These are phyloP conservation scores for Holtermanniella nyarrowii DNA, from an alignment of 768 basidiomycete genomes.

Conservation along the genomic window DNA sequence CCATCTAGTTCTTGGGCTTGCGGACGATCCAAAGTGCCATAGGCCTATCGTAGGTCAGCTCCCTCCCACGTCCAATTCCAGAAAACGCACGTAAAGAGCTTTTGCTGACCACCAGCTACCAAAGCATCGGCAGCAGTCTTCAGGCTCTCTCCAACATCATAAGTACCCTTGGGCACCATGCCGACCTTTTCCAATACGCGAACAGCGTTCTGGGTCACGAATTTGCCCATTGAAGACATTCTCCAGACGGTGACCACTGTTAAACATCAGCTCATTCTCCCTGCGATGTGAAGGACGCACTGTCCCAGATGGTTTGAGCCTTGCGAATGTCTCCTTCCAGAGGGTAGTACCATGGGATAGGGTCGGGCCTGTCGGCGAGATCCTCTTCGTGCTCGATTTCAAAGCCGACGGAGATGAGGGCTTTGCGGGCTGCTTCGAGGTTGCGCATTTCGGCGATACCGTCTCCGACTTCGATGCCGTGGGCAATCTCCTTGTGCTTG, in stretches of 20 bases:
- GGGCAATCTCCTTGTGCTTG: constrained; percentile 78
- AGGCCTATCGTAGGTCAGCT: constrained; percentile 17
- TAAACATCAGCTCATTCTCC: not conserved
- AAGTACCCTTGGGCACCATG: constrained; percentile 83
- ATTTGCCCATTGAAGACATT: constrained; percentile 74
- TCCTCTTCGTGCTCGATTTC: constrained; percentile 84
- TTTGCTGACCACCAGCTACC: constrained; percentile 72
- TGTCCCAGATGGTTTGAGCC: constrained; percentile 89
- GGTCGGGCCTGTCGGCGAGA: constrained; percentile 60
- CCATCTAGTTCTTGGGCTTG: constrained; percentile 26
- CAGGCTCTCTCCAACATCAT: constrained; percentile 75
- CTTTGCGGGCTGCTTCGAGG: constrained; percentile 57
- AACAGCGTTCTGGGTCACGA: constrained; percentile 71
- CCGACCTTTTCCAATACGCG: constrained; percentile 67
- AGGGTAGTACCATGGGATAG: constrained; percentile 83
- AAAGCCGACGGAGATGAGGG: constrained; percentile 75
- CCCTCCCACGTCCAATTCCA: not conserved
- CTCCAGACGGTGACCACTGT: constrained; percentile 51
- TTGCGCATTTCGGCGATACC: constrained; percentile 97
- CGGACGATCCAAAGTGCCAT: constrained; percentile 38
- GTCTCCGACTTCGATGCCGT: constrained; percentile 85
- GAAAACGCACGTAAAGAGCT: constrained; percentile 45
- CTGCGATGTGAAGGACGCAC: constrained; percentile 18
- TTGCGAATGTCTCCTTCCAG: constrained; percentile 86
- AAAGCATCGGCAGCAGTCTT: constrained; percentile 70